Conservation (phyloP, 2,329 filamentous ascomycete species). For the Monosporascus sp. region DNA sequence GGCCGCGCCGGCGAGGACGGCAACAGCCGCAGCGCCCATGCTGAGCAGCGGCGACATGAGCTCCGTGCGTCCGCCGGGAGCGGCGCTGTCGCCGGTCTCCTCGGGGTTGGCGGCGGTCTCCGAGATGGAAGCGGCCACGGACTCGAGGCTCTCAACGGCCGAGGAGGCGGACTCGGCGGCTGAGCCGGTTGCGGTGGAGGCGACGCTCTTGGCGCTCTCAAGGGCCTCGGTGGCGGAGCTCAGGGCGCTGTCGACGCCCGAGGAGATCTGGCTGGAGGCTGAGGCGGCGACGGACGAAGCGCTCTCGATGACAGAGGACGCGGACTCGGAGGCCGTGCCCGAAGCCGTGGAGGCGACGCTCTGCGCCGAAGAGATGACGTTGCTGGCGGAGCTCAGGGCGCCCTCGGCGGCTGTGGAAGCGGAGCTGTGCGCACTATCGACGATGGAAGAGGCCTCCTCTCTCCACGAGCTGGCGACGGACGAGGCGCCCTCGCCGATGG, state of each 20-base stretch:
- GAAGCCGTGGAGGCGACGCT: no score
- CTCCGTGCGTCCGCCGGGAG: conserved; percentile 3
- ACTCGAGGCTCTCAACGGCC: conserved; percentile 13
- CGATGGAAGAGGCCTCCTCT: no score
- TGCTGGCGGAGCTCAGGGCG: no score
- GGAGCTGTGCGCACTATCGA: no score
- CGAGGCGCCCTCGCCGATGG: no score
- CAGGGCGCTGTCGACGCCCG: conserved; percentile 4
- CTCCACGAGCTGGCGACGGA: no score
- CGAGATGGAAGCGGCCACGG: conserved; percentile 9
- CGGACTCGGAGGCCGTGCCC: no score
- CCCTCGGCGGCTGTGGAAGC: no score
- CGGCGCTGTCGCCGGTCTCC: conserved; percentile 4
- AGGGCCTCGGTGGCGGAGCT: conserved; percentile 5
- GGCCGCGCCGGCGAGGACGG: conserved; percentile 12
- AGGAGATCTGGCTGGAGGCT: conserved; percentile 5
- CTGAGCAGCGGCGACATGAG: conserved; percentile 9
- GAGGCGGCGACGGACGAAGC: conserved; percentile 5
- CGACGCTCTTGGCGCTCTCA: conserved; percentile 9
- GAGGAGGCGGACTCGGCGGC: conserved; percentile 11
- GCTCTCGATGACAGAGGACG: no score
- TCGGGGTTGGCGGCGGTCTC: conserved; percentile 3
- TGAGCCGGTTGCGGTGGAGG: conserved; percentile 6
- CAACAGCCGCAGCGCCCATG: conserved; percentile 9
- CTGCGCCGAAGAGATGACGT: no score